phyloP scores from a whole-genome alignment of 2,329 filamentous ascomycete species.

The Seiridium unicorne region DNA sequence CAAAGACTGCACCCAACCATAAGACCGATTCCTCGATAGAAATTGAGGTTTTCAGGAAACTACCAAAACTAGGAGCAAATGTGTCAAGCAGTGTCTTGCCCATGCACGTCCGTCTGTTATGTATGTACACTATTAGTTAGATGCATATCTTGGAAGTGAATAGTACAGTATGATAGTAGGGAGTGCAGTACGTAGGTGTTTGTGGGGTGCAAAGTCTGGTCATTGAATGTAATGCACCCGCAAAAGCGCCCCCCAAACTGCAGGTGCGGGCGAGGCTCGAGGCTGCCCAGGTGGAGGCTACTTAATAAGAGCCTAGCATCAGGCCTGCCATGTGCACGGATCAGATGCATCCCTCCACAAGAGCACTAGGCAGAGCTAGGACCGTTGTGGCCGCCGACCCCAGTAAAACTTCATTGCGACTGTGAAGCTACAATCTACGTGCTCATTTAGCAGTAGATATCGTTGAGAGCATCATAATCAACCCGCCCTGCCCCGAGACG shows the following conservation, averaged over 20 bases:
- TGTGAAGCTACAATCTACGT: constrained; percentile 16
- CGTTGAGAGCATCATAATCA: constrained; percentile 10
- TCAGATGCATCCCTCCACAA: constrained; percentile 1
- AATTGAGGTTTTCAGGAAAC: too few relatives aligned
- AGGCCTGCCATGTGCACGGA: background rate
- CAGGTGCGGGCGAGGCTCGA: background rate
- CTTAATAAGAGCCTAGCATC: background rate
- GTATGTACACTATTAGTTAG: too few relatives aligned
- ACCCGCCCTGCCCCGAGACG: background rate
- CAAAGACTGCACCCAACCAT: background rate
- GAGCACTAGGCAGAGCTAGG: constrained; percentile 7
- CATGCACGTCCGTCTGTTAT: too few relatives aligned
- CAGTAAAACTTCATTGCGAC: constrained; percentile 21
- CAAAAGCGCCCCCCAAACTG: background rate
- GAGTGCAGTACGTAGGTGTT: too few relatives aligned
- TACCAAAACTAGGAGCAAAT: too few relatives aligned
- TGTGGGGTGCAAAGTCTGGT: too few relatives aligned
- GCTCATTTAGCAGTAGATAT: constrained; percentile 13
- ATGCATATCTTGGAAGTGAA: too few relatives aligned
- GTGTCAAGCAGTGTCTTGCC: too few relatives aligned
- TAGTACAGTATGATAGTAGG: too few relatives aligned
- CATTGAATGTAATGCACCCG: too few relatives aligned
- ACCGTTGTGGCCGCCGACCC: constrained; percentile 11
- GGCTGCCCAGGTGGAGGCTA: background rate
- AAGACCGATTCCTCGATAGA: background rate